These are phyloP conservation scores for Gynandropsis gynandra DNA, from an alignment of 345 rosid species.

Conservation along the genomic window DNA sequence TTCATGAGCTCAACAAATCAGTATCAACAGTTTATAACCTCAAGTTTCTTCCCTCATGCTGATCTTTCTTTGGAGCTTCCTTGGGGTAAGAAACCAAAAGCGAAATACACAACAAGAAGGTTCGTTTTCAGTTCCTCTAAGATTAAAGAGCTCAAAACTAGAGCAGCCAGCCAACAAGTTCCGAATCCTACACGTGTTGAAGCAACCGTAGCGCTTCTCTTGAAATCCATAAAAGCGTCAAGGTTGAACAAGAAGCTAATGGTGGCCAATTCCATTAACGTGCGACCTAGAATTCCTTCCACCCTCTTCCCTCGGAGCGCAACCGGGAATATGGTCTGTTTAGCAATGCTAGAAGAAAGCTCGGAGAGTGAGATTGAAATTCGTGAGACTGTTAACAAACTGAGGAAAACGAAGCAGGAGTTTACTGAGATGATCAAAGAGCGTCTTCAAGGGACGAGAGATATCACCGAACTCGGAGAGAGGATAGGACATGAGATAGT, in stretches of 20 bases:
- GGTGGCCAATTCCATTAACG: not conserved
- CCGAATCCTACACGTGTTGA: conserved; percentile 1
- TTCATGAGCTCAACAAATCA: too few relatives aligned
- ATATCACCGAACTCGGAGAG: not conserved
- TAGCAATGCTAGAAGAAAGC: not conserved
- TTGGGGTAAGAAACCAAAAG: not conserved
- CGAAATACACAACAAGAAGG: not conserved
- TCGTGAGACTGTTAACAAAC: not conserved
- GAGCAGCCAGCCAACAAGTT: not conserved
- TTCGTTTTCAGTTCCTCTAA: not conserved
- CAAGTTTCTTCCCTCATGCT: not conserved
- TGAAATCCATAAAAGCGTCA: not conserved
- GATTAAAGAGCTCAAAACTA: not conserved
- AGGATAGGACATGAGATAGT: not conserved
- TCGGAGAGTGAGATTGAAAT: not conserved
- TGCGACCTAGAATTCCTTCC: not conserved
- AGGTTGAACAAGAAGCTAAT: not conserved
- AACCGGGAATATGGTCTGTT: not conserved
- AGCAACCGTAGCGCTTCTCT: not conserved
- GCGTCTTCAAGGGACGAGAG: not conserved
- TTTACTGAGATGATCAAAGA: not conserved
- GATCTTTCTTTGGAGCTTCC: not conserved
- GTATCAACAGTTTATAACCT: not conserved
- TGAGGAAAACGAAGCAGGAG: not conserved
- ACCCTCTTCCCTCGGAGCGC: not conserved